A percentile compares a stretch with the other conserved stretches of the same genome.
Evolutionary conservation across 1,284 basidiomycete genomes (phyloP).

Genomic region (Heterobasidion occidentale): DNA sequence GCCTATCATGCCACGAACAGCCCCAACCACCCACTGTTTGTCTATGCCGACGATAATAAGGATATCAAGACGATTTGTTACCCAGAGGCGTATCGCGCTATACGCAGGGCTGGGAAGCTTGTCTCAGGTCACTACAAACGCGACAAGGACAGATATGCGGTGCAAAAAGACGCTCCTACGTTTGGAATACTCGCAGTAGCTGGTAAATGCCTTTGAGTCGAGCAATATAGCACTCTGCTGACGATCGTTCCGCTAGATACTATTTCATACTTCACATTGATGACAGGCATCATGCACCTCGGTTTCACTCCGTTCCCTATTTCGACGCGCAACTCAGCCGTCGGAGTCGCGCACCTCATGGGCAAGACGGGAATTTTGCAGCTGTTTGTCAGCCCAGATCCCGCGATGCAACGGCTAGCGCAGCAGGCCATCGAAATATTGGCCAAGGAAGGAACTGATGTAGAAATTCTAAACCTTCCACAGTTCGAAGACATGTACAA

Average conservation of each 20-base stretch:
- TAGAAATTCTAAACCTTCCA: not conserved
- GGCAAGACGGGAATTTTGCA: not conserved
- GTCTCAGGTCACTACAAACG: not conserved
- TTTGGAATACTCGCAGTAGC: slow-evolving; percentile 2
- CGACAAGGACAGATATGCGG: not conserved
- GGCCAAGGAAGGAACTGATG: not conserved
- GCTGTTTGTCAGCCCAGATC: slow-evolving; percentile 3
- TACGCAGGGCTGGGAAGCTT: not conserved
- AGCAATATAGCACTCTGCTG: not conserved
- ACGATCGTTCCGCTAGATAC: slow-evolving; percentile 9
- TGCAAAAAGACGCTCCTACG: not conserved
- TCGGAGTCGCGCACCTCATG: slow-evolving; percentile 3
- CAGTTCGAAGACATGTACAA: slow-evolving; percentile 3
- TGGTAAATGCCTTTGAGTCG: not conserved
- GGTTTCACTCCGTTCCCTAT: slow-evolving; percentile 17
- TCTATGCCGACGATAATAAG: not conserved
- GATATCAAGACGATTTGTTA: not conserved
- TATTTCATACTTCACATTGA: slow-evolving; percentile 11
- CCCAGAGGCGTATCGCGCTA: not conserved
- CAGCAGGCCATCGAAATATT: not conserved
- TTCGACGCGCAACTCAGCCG: slow-evolving; percentile 11
- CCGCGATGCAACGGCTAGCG: slow-evolving; percentile 1
- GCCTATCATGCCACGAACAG: slow-evolving; percentile 1
- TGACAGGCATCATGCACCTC: slow-evolving; percentile 13
- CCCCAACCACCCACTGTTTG: slow-evolving; percentile 1